Evolutionary conservation across 176 grass and related monocot genomes (phyloP).

Genomic region (Zoysia pacifica): DNA sequence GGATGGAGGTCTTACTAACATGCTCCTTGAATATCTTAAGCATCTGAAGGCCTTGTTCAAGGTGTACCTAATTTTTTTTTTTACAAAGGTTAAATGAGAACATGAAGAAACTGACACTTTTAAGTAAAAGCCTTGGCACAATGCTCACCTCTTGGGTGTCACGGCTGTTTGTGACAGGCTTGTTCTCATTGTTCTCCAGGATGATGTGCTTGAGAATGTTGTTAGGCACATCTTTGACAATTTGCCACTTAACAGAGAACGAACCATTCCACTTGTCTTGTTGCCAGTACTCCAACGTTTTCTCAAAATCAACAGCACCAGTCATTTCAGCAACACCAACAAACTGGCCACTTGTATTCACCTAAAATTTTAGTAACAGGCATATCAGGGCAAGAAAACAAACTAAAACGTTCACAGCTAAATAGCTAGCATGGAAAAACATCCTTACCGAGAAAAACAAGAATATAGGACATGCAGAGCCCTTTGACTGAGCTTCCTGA

Average conservation of each 20-base stretch:
- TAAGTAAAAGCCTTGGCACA: background rate
- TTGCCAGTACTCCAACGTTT: conserved; percentile 87
- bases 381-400: conserved; percentile 15
- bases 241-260: conserved; percentile 90
- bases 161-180: conserved; percentile 92
- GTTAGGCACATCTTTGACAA: conserved; percentile 92
- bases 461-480: conserved; percentile 70
- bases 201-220: conserved; percentile 94
- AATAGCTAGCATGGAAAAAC: background rate
- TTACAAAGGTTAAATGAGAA: background rate
- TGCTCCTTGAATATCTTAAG: conserved; percentile 94
- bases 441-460: conserved; percentile 90
- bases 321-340: conserved; percentile 96
- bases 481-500: conserved; percentile 83
- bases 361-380: conserved; percentile 39
- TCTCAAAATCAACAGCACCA: conserved; percentile 90
- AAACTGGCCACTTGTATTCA: conserved; percentile 97
- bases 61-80: conserved; percentile 60
- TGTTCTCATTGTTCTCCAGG: conserved; percentile 94
- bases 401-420: background rate
- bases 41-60: conserved; percentile 90
- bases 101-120: background rate
- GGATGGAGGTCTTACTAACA: conserved; percentile 71
- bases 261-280: conserved; percentile 98
- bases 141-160: conserved; percentile 83